These are phyloP conservation scores for Talaromyces stipitatus DNA, from an alignment of 495 filamentous ascomycete species.

Conservation along the genomic window DNA sequence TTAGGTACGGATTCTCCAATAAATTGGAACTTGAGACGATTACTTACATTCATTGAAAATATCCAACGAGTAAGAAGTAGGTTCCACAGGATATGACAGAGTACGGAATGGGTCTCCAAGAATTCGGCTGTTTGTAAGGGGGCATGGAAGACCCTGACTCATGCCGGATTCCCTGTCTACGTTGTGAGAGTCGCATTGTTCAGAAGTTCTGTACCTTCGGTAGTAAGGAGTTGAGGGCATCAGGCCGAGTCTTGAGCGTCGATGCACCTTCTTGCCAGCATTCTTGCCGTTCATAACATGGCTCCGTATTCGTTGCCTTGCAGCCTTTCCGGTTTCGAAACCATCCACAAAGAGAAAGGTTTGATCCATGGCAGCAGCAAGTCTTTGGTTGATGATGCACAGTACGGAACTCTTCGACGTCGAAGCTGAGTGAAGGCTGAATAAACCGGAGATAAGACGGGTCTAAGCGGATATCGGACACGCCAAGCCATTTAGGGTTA, in stretches of 20 bases:
- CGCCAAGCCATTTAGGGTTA: background rate
- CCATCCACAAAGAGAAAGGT: conserved; percentile 17
- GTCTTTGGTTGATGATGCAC: background rate
- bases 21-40: background rate
- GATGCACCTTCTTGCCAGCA: conserved; percentile 15
- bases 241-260: conserved; percentile 12
- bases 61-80: conserved; percentile 9
- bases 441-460: background rate
- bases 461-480: background rate
- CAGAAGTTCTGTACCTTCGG: background rate
- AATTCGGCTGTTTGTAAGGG: background rate
- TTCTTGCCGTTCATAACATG: conserved; percentile 27
- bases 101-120: conserved; percentile 8
- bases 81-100: conserved; percentile 7
- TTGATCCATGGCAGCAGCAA: conserved; percentile 1
- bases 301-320: conserved; percentile 16
- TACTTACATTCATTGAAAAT: conserved; percentile 13
- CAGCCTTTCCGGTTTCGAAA: conserved; percentile 6
- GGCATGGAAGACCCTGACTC: background rate
- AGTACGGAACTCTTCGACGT: background rate
- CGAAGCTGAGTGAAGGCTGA: background rate
- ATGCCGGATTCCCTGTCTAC: background rate
- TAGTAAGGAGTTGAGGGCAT: background rate
- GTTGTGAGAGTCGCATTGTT: background rate
- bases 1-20: background rate